Evolutionary conservation across 2,329 filamentous ascomycete genomes (phyloP).

Genomic region (Fusarium palustre): DNA sequence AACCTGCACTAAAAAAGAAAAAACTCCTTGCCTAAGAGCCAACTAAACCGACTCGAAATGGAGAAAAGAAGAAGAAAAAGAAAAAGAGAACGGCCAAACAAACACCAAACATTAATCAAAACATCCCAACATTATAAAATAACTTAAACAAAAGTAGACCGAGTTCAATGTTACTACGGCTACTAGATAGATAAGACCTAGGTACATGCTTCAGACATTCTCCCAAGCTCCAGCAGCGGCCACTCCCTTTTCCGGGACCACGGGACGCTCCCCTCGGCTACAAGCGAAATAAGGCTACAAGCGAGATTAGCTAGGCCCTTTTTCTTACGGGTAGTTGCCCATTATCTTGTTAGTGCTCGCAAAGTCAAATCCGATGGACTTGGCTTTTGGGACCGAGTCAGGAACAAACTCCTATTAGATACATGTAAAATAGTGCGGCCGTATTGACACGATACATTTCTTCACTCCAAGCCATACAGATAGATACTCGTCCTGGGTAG

Average conservation of each 20-base stretch:
- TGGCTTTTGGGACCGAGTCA: neutral
- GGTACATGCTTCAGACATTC: neutral
- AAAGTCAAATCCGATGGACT: neutral
- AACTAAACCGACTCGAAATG: neutral
- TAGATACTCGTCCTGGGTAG: neutral
- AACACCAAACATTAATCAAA: neutral
- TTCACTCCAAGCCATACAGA: neutral
- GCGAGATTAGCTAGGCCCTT: conserved; percentile 14
- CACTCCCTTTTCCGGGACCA: conserved; percentile 2
- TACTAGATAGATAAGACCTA: neutral
- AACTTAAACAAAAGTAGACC: neutral
- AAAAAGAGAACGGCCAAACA: neutral
- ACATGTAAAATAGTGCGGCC: rapidly evolving
- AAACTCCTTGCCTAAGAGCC: neutral
- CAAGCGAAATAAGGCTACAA: conserved; percentile 36
- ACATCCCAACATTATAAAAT: too few species aligned
- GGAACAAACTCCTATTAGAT: neutral
- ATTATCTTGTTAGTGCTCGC: conserved; percentile 13
- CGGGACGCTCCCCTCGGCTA: conserved; percentile 27
- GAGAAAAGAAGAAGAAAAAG: neutral
- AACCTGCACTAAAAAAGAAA: neutral
- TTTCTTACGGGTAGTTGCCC: neutral
- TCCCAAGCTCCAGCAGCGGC: conserved; percentile 4
- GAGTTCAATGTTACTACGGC: too few species aligned
- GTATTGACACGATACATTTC: neutral